Evolutionary conservation across 2,329 filamentous ascomycete genomes (phyloP).

Genomic region (Amphichorda felina): DNA sequence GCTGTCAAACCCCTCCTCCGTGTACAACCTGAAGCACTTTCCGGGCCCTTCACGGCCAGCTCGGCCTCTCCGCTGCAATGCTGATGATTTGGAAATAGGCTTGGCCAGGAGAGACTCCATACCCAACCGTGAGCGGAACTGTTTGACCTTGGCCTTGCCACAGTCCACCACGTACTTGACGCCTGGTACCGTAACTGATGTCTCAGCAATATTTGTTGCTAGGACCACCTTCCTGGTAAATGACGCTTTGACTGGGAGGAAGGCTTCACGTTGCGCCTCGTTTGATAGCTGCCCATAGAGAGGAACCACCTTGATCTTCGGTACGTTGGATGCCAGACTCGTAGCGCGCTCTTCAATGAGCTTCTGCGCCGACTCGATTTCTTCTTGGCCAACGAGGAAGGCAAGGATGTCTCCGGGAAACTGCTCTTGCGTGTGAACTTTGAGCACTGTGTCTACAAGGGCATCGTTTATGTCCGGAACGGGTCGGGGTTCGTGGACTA

Average conservation of each 20-base stretch:
- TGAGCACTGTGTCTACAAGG: constrained; percentile 70
- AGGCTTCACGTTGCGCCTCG: constrained; percentile 75
- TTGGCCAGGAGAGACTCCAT: constrained; percentile 87
- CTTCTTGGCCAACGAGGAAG: constrained; percentile 86
- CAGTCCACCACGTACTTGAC: constrained; percentile 87
- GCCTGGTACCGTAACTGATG: constrained; percentile 88
- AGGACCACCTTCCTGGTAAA: constrained; percentile 80
- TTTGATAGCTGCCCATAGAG: constrained; percentile 87
- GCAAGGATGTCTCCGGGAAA: constrained; percentile 90
- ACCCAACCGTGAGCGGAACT: constrained; percentile 72
- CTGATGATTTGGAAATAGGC: constrained; percentile 85
- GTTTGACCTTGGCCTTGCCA: constrained; percentile 89
- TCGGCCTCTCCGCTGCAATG: constrained; percentile 81
- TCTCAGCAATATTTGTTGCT: constrained; percentile 97
- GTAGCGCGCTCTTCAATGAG: constrained; percentile 70
- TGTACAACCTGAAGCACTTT: constrained; percentile 84
- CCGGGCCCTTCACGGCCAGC: constrained; percentile 87
- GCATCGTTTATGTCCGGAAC: constrained; percentile 74
- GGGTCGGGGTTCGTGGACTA: constrained; percentile 60
- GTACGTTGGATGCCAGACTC: constrained; percentile 62
- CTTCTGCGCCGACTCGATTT: constrained; percentile 72
- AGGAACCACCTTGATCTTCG: constrained; percentile 61
- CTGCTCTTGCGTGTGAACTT: constrained; percentile 77
- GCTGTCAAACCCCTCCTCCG: constrained; percentile 58
- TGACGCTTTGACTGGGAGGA: constrained; percentile 59